Evolutionary conservation across 805 yeast species (phyloP), one percentile per base, ranked within the genome.

Genomic region (Yarrowia osloensis): DNA sequence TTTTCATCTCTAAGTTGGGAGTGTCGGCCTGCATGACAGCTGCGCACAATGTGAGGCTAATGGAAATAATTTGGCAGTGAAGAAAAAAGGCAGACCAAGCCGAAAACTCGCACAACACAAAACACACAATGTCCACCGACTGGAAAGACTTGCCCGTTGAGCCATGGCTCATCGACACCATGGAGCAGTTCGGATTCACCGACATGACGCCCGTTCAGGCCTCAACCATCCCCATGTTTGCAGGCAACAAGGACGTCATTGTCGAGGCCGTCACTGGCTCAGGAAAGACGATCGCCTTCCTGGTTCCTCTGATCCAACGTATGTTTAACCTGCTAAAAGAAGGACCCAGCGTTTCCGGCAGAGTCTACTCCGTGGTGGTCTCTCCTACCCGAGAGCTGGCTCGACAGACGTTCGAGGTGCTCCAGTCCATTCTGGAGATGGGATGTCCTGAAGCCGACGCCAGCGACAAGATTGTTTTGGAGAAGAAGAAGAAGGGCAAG

Each of bases 211-310:
- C 99, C 0, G 99, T 95, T 0, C 99, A 95, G 75, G 98, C 99
- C 0, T 86, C 98, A 0, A 88, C 96, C 0, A 89, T 95, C 61
- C 99, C 99, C 0, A 79, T 93, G 68, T 84, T 95, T 70, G 77
- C 88, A 24, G 86, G 86, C 21, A 89, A 92, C 74, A 94, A 94
- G 73, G 99, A 95, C 77, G 97, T 95, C 3, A 95, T 95, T 9
- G 98, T 92, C 1, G 98, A 95, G 75, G 97, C 98, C 0, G 97
- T 91, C 1, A 95, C 99, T 0, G 99, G 99, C 0, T 92, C 98
- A 0, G 99, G 99, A n/a, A 95, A 95, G 75, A 95, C 99, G 0
- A 76, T 93, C n/a, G 89, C 98, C 3, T 95, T 90, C 79, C 85
- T 87, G 4, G 82, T 95, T 2, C 99, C 99, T 0, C 83, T 90